Conservation (phyloP, 495 filamentous ascomycete species). For the Extremus antarcticus region DNA sequence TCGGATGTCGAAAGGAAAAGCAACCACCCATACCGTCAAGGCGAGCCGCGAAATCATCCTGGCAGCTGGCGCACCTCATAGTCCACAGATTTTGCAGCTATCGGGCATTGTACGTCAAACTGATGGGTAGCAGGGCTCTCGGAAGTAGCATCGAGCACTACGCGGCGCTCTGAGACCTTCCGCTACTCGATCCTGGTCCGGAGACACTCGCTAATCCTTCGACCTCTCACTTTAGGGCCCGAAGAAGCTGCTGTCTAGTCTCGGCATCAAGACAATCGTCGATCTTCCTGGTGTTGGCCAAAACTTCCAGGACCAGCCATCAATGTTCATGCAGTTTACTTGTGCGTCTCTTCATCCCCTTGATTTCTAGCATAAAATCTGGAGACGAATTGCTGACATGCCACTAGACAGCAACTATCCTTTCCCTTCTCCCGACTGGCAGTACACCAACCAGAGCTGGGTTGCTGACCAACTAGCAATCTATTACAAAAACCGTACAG, state of each 20-base stretch:
- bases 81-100: constrained; percentile 46
- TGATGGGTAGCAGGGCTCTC: too few relatives aligned
- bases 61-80: constrained; percentile 40
- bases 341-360: not conserved
- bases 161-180: too few relatives aligned
- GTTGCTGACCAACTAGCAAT: constrained; percentile 33
- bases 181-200: too few relatives aligned
- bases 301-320: constrained; percentile 39
- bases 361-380: not conserved
- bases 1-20: too few relatives aligned
- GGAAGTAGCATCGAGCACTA: too few relatives aligned
- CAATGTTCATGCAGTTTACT: not conserved
- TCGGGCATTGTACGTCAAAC: constrained; percentile 52
- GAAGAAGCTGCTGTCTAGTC: constrained; percentile 29
- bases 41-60: constrained; percentile 42
- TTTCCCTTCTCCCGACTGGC: not conserved
- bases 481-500: constrained; percentile 28
- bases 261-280: constrained; percentile 36
- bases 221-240: too few relatives aligned
- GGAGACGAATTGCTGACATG: not conserved
- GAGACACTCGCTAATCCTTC: too few relatives aligned
- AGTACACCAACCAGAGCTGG: constrained; percentile 33
- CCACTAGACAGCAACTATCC: not conserved
- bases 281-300: constrained; percentile 42
- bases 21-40: constrained; percentile 10